phyloP scores from a whole-genome alignment of 2,329 filamentous ascomycete genomes.

The Ascochyta lentis region DNA sequence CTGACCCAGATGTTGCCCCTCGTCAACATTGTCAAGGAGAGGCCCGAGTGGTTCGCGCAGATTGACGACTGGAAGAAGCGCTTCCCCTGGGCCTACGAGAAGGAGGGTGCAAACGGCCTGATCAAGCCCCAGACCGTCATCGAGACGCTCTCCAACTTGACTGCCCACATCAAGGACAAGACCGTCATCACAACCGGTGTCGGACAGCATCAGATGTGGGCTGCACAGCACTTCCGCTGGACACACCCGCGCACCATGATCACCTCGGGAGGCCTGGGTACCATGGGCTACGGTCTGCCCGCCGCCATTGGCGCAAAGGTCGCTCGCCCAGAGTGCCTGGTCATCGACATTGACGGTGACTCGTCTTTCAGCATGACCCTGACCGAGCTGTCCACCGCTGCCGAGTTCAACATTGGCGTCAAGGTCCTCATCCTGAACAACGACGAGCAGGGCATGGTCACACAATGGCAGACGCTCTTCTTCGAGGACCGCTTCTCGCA shows the following conservation, averaged over 20 bases:
- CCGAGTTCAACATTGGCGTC: slow-evolving; percentile 95
- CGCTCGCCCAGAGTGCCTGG: slow-evolving; percentile 77
- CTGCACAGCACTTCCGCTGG: slow-evolving; percentile 96
- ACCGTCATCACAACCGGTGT: slow-evolving; percentile 94
- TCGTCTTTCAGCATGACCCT: slow-evolving; percentile 99
- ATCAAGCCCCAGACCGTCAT: slow-evolving; percentile 97
- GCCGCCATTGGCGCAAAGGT: slow-evolving; percentile 97
- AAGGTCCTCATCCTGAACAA: slow-evolving; percentile 97
- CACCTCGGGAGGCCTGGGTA: slow-evolving; percentile 92
- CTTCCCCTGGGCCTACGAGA: slow-evolving; percentile 88
- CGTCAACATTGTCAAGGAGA: slow-evolving; percentile 68
- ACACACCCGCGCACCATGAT: slow-evolving; percentile 90
- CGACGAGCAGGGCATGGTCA: slow-evolving; percentile 98
- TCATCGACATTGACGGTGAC: slow-evolving; percentile 96
- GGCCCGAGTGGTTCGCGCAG: slow-evolving; percentile 86
- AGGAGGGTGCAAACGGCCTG: slow-evolving; percentile 73
- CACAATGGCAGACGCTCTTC: slow-evolving; percentile 97
- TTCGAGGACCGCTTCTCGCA: slow-evolving; percentile 93
- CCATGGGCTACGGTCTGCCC: slow-evolving; percentile 95
- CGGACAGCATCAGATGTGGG: slow-evolving; percentile 99
- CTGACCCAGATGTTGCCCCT: slow-evolving; percentile 76
- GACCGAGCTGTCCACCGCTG: slow-evolving; percentile 89
- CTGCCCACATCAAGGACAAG: slow-evolving; percentile 77
- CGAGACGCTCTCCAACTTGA: slow-evolving; percentile 85
- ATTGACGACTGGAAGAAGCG: slow-evolving; percentile 90